Conservation (phyloP, 805 yeast genomes). For the Debaryomyces prosopidis region DNA sequence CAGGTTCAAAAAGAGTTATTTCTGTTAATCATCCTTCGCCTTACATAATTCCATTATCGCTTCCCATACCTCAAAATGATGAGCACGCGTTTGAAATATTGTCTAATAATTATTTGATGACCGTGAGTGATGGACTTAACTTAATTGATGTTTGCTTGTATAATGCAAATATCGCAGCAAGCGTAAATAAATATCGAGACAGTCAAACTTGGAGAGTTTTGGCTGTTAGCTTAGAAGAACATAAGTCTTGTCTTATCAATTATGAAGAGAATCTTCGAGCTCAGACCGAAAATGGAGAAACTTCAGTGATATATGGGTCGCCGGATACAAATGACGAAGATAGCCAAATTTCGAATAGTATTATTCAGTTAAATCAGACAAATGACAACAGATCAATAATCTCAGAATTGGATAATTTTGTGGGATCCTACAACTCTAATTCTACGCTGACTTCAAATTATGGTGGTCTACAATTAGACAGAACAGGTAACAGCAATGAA, state of each 20-base stretch:
- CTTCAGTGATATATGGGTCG: constrained; percentile 5
- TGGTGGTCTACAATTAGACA: constrained; percentile 17
- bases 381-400: constrained; percentile 25
- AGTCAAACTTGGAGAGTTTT: constrained; percentile 65
- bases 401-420: constrained; percentile 40
- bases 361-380: not conserved
- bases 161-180: constrained; percentile 58
- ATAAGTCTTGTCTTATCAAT: constrained; percentile 2
- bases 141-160: constrained; percentile 55
- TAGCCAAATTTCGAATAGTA: not conserved
- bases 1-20: constrained; percentile 4
- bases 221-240: constrained; percentile 46
- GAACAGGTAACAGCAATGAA: not conserved
- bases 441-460: constrained; percentile 42
- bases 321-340: constrained; percentile 19
- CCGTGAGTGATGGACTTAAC: constrained; percentile 49
- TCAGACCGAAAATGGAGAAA: not conserved
- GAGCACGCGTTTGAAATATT: constrained; percentile 46
- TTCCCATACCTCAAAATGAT: constrained; percentile 47
- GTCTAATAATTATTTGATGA: constrained; percentile 48
- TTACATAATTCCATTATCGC: constrained; percentile 40
- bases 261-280: not conserved
- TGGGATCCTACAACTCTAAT: constrained; percentile 42
- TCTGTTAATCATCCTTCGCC: constrained; percentile 27
- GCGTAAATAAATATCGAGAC: constrained; percentile 51